Conservation (phyloP, 2,329 filamentous ascomycete genomes). For the Talaromyces sp. region DNA sequence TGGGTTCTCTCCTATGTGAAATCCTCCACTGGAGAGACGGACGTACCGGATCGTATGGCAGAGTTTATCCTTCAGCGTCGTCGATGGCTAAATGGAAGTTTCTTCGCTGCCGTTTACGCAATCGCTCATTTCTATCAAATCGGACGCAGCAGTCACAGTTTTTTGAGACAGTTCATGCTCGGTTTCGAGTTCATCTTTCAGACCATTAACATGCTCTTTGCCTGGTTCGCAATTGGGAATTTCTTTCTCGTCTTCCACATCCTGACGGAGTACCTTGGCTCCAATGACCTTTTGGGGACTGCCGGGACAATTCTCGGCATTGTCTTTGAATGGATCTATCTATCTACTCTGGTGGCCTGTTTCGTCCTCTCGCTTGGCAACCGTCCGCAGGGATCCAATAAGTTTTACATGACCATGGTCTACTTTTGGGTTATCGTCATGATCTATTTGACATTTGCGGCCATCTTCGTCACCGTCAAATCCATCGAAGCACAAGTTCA, state of each 20-base stretch:
- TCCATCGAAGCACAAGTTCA: slow-evolving; percentile 70
- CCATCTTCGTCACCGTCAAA: slow-evolving; percentile 85
- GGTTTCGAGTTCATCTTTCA: slow-evolving; percentile 92
- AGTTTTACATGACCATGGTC: slow-evolving; percentile 94
- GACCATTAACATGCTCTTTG: slow-evolving; percentile 92
- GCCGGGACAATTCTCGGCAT: slow-evolving; percentile 77
- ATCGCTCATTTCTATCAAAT: slow-evolving; percentile 94
- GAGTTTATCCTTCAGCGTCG: slow-evolving; percentile 93
- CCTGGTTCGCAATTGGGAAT: slow-evolving; percentile 97
- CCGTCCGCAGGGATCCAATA: slow-evolving; percentile 86
- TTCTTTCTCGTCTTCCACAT: slow-evolving; percentile 99
- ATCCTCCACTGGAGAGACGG: slow-evolving; percentile 91
- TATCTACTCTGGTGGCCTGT: slow-evolving; percentile 84
- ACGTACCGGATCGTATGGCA: slow-evolving; percentile 89
- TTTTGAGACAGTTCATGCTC: slow-evolving; percentile 82
- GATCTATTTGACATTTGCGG: slow-evolving; percentile 90
- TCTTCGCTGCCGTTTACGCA: slow-evolving; percentile 95
- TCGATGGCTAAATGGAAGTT: slow-evolving; percentile 96
- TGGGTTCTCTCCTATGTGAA: slow-evolving; percentile 99
- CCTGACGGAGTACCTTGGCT: slow-evolving; percentile 77
- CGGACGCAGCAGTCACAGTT: slow-evolving; percentile 85
- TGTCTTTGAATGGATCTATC: slow-evolving; percentile 93
- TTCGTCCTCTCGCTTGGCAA: slow-evolving; percentile 95
- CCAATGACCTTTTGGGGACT: slow-evolving; percentile 63
- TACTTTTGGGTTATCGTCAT: slow-evolving; percentile 97